These are phyloP conservation scores for Eimeria mitis DNA, from an alignment of 169 alveolate species.

Conservation along the genomic window DNA sequence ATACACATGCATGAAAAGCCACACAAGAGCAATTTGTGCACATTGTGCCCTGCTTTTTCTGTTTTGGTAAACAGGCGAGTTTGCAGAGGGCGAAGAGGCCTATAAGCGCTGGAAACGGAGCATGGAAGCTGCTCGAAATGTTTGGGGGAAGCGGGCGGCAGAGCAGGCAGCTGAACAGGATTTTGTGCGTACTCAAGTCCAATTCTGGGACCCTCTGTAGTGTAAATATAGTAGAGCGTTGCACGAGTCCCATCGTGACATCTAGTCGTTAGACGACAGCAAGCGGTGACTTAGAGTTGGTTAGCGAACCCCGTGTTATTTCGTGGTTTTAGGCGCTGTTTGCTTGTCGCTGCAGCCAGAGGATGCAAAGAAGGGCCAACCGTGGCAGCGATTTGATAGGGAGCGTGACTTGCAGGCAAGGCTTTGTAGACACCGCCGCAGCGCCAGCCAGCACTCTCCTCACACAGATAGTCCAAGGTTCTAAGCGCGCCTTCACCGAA, in stretches of 20 bases:
- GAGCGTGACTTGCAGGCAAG: constrained; percentile 78
- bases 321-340: neutral
- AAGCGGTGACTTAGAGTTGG: neutral
- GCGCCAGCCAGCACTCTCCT: neutral
- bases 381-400: constrained; percentile 82
- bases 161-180: constrained; percentile 74
- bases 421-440: neutral
- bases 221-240: neutral
- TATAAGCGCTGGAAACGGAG: constrained; percentile 78
- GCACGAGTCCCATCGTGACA: neutral
- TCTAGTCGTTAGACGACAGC: neutral
- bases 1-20: neutral
- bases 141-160: constrained; percentile 82
- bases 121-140: constrained; percentile 66
- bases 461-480: neutral
- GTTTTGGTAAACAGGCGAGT: constrained; percentile 65
- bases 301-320: neutral
- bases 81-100: constrained; percentile 70
- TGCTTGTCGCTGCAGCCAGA: constrained; percentile 63
- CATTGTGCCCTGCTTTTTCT: neutral
- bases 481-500: neutral
- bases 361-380: constrained; percentile 74
- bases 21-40: neutral
- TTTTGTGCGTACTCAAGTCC: constrained; percentile 3
- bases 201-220: neutral